Evolutionary conservation across 768 basidiomycete species (phyloP).

Genomic region (Leucocoprinus leucothites): DNA sequence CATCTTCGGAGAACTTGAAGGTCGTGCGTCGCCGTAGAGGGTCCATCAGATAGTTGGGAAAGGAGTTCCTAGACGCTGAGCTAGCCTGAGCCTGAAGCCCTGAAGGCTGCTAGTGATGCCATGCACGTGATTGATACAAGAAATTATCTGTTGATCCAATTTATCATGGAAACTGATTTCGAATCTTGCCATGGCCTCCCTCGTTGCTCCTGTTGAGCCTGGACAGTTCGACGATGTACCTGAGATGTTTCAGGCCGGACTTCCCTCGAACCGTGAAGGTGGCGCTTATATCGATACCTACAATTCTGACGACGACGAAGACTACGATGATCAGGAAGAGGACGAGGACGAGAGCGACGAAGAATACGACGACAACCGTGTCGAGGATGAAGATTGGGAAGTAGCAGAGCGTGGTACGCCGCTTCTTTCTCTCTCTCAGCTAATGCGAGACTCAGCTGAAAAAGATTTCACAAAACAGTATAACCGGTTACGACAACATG

Average conservation of each 20-base stretch:
- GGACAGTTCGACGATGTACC: conserved; percentile 67
- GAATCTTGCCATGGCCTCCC: conserved; percentile 24
- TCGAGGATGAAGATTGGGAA: conserved; percentile 90
- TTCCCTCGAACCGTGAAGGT: conserved; percentile 21
- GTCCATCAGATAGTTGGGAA: conserved; percentile 23
- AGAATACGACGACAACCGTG: conserved; percentile 53
- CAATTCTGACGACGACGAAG: conserved; percentile 32
- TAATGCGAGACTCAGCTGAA: not conserved
- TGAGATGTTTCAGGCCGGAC: conserved; percentile 22
- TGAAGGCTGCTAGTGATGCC: no score
- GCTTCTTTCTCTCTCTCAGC: not conserved
- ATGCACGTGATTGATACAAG: conserved; percentile 14
- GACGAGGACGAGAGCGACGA: conserved; percentile 28
- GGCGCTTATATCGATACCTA: conserved; percentile 44
- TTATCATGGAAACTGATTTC: not conserved
- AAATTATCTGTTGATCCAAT: not conserved
- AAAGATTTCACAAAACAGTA: conserved; percentile 98
- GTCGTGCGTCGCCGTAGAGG: conserved; percentile 43
- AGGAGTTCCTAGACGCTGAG: no score
- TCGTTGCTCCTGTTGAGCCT: conserved; percentile 29
- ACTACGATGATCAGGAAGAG: conserved; percentile 33
- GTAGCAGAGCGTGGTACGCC: conserved; percentile 72
- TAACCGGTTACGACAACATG: conserved; percentile 90
- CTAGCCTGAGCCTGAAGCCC: no score
- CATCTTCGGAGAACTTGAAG: conserved; percentile 34